These are phyloP conservation scores for Pistacia atlantica DNA, from an alignment of 345 rosid species.

Conservation along the genomic window DNA sequence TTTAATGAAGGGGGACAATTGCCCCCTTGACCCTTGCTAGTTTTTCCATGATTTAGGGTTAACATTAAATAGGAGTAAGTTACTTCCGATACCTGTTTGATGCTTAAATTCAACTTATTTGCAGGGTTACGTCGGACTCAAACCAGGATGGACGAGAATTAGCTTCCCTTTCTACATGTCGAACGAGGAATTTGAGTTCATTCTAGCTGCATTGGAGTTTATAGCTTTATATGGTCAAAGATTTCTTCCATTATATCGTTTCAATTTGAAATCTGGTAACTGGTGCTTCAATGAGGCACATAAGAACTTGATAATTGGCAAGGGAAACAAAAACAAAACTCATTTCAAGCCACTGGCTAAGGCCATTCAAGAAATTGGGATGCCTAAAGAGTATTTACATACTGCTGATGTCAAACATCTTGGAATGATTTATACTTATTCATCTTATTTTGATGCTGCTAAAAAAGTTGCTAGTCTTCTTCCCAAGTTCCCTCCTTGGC, in stretches of 20 bases:
- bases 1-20: too few species aligned
- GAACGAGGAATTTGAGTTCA: constrained; percentile 52
- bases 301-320: constrained; percentile 11
- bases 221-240: constrained; percentile 49
- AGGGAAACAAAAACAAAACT: not conserved
- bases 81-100: too few species aligned
- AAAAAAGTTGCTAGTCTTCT: constrained; percentile 35
- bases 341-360: not conserved
- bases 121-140: not conserved
- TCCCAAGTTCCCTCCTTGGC: constrained; percentile 37
- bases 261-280: constrained; percentile 41
- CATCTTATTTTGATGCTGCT: constrained; percentile 34
- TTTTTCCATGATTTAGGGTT: too few species aligned
- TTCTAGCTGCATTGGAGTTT: constrained; percentile 49
- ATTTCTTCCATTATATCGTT: constrained; percentile 48
- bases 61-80: too few species aligned
- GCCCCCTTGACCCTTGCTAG: too few species aligned
- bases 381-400: not conserved
- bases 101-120: too few species aligned
- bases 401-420: not conserved
- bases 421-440: not conserved
- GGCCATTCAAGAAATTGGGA: constrained; percentile 5
- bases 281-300: constrained; percentile 41
- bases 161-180: not conserved
- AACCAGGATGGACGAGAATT: not conserved